A percentile compares a stretch with the other conserved stretches of the same genome.
These are phyloP conservation scores for Coix lacrymajobi DNA, from an alignment of 176 grass and related monocot genomes.

Conservation along the genomic window DNA sequence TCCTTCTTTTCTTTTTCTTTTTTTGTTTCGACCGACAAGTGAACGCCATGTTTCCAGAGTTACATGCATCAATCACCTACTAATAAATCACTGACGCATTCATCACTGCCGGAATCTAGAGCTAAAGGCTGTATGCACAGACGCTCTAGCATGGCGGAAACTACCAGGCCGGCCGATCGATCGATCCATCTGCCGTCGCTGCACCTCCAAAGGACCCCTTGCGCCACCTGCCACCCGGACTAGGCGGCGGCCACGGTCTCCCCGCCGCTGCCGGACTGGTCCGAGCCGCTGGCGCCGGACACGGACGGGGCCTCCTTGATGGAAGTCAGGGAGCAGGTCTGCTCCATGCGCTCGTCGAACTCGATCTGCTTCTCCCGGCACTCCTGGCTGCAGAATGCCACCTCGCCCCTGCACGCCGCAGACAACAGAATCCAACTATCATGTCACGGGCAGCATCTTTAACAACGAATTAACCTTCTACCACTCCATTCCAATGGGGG, in stretches of 20 bases:
- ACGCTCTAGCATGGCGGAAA: background rate
- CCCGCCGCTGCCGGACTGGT: conserved; percentile 47
- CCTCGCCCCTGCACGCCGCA: conserved; percentile 53
- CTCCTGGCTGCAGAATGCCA: conserved; percentile 79
- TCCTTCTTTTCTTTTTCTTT: background rate
- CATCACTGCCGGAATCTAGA: background rate
- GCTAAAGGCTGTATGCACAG: conserved; percentile 17
- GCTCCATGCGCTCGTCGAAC: conserved; percentile 52
- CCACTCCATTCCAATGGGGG: background rate
- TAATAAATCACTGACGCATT: background rate
- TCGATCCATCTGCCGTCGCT: background rate
- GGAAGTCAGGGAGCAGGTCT: conserved; percentile 47
- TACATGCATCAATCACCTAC: background rate
- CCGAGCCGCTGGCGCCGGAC: conserved; percentile 26
- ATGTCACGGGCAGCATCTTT: background rate
- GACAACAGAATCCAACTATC: background rate
- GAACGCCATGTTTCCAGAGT: conserved; percentile 4
- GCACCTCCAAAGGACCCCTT: background rate
- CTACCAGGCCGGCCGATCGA: background rate
- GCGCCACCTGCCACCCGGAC: background rate
- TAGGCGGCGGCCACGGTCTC: conserved; percentile 69
- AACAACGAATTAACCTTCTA: background rate
- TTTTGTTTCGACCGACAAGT: background rate
- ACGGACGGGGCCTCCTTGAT: conserved; percentile 34
- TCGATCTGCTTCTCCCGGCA: conserved; percentile 67